Percentiles rank a stretch among this genome's conserved stretches.
Evolutionary conservation across 441 rosid species (phyloP).

Genomic region (Raphanus hybrid): DNA sequence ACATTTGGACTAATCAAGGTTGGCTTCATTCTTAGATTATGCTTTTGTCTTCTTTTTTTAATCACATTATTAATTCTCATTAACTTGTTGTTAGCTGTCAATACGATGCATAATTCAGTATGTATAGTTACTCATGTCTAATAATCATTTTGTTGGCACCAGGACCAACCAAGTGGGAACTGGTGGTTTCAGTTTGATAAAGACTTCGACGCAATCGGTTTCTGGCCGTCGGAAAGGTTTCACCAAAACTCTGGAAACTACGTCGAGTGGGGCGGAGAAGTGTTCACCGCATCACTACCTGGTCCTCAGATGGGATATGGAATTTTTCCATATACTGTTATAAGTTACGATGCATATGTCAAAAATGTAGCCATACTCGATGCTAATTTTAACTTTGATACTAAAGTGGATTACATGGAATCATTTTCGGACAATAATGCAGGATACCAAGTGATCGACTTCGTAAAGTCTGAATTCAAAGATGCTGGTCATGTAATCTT

Average conservation of each 20-base stretch:
- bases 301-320: constrained; percentile 37
- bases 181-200: neutral
- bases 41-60: neutral
- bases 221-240: constrained; percentile 1
- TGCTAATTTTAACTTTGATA: neutral
- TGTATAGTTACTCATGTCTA: neutral
- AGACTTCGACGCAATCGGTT: neutral
- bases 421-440: neutral
- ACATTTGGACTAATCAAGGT: constrained; percentile 18
- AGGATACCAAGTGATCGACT: neutral
- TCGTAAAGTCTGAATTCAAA: neutral
- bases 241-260: neutral
- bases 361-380: constrained; percentile 20
- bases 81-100: neutral
- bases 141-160: neutral
- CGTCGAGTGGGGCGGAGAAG: constrained; percentile 36
- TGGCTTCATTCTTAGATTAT: neutral
- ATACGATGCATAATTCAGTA: neutral
- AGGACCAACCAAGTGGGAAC: constrained; percentile 15
- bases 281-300: constrained; percentile 1
- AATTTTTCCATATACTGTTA: rapidly evolving
- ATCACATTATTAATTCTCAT: neutral
- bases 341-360: neutral
- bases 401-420: neutral
- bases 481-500: neutral